Evolutionary conservation across 768 basidiomycete genomes (phyloP).

Genomic region (Saitozyma sp.): DNA sequence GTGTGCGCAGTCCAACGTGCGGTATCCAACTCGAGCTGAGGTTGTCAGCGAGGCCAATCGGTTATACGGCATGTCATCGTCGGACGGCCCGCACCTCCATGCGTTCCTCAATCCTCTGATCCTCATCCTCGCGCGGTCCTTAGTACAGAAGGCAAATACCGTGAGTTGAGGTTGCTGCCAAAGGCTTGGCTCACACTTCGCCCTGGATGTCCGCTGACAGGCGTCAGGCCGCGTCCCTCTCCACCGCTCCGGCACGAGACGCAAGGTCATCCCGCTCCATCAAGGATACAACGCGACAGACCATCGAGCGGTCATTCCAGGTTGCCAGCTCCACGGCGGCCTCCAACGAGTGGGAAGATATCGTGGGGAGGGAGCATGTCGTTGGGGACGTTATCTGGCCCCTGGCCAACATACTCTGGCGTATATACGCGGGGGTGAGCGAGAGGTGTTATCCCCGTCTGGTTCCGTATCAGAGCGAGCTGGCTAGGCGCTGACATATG

Average conservation of each 20-base stretch:
- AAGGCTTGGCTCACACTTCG: background rate
- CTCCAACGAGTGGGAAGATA: constrained; percentile 23
- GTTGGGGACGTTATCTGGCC: constrained; percentile 40
- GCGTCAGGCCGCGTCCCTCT: constrained; percentile 28
- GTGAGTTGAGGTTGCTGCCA: constrained; percentile 12
- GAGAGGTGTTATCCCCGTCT: background rate
- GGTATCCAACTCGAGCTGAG: background rate
- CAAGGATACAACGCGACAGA: constrained; percentile 35
- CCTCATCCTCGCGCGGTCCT: constrained; percentile 15
- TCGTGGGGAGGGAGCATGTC: constrained; percentile 7
- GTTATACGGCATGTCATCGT: constrained; percentile 26
- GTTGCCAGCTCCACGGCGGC: constrained; percentile 22
- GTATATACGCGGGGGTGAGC: constrained; percentile 43
- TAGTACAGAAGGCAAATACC: constrained; percentile 12
- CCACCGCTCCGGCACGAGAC: constrained; percentile 29
- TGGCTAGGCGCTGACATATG: background rate
- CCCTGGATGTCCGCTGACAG: background rate
- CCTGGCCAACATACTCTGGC: constrained; percentile 37
- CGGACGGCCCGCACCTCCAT: constrained; percentile 27
- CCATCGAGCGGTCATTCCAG: constrained; percentile 38
- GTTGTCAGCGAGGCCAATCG: constrained; percentile 35
- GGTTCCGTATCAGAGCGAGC: background rate
- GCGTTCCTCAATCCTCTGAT: constrained; percentile 37
- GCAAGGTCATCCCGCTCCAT: constrained; percentile 35
- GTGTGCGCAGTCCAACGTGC: background rate